Conservation (phyloP, 257 asterid genomes). For the Paulownia fortunei region DNA sequence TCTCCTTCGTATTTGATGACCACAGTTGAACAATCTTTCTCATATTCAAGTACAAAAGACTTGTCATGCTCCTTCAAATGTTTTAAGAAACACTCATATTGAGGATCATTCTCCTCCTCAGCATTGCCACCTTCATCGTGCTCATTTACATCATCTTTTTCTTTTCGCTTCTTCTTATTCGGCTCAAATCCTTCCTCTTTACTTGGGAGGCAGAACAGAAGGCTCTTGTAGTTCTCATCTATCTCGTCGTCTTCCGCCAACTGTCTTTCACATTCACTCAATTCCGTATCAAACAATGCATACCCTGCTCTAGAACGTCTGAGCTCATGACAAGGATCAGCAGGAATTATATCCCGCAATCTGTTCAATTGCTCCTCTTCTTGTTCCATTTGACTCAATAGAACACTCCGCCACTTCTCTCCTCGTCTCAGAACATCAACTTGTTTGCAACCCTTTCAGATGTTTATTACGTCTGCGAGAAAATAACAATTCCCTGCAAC, state of each 20-base stretch:
- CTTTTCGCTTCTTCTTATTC: not conserved
- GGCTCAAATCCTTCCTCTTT: not conserved
- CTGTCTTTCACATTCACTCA: not conserved
- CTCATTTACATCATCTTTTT: not conserved
- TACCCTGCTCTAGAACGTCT: not conserved
- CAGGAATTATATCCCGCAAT: not conserved
- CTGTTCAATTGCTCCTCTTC: not conserved
- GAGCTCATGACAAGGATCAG: not conserved
- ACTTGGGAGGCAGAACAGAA: not conserved
- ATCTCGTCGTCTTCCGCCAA: not conserved
- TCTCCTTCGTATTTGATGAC: constrained; percentile 33
- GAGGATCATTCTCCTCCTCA: constrained; percentile 37
- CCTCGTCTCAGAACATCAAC: not conserved
- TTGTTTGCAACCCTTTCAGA: not conserved
- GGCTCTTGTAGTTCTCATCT: constrained; percentile 3
- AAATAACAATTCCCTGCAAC: not conserved
- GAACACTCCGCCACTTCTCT: not conserved
- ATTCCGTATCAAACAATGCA: not conserved
- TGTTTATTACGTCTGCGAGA: not conserved
- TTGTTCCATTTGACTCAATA: not conserved
- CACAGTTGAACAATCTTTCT: not conserved
- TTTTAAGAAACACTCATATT: constrained; percentile 11
- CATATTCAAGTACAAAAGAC: constrained; percentile 20
- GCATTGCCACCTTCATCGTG: not conserved
- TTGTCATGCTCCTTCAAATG: constrained; percentile 26